These are phyloP conservation scores for Plasmodium vinckei DNA, from an alignment of 169 alveolate species.

Conservation along the genomic window DNA sequence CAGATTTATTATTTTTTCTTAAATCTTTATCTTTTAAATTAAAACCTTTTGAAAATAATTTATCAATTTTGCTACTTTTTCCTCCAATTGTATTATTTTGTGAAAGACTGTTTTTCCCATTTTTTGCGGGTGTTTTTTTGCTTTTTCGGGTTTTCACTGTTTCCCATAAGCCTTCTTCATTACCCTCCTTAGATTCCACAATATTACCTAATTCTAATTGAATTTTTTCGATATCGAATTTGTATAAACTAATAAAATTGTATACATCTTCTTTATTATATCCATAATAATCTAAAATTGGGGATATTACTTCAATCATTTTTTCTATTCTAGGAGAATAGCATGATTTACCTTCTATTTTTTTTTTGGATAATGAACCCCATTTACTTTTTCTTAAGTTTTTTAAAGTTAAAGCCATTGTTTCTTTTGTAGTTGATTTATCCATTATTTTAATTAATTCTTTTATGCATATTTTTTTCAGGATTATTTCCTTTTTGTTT, in stretches of 20 bases:
- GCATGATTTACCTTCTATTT: constrained; percentile 61
- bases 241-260: constrained; percentile 57
- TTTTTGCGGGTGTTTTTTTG: constrained; percentile 50
- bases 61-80: constrained; percentile 36
- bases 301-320: constrained; percentile 62
- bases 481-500: constrained; percentile 3
- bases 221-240: constrained; percentile 70
- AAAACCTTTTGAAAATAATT: constrained; percentile 62
- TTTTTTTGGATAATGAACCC: constrained; percentile 72
- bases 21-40: constrained; percentile 39
- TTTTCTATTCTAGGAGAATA: constrained; percentile 76
- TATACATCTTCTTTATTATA: constrained; percentile 72
- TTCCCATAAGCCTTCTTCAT: constrained; percentile 67
- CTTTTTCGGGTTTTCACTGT: constrained; percentile 65
- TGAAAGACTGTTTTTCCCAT: constrained; percentile 17
- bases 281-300: constrained; percentile 75
- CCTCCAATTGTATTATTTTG: constrained; percentile 15
- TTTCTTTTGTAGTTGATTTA: constrained; percentile 51
- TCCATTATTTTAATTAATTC: constrained; percentile 45
- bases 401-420: constrained; percentile 65
- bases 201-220: constrained; percentile 69
- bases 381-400: constrained; percentile 63
- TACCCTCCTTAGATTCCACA: constrained; percentile 74
- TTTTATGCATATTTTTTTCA: constrained; percentile 63
- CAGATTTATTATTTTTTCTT: constrained; percentile 22